Evolutionary conservation across 2,329 filamentous ascomycete genomes (phyloP), one percentile per base, ranked within the genome.

Genomic region (Aspergillus chevalieri): DNA sequence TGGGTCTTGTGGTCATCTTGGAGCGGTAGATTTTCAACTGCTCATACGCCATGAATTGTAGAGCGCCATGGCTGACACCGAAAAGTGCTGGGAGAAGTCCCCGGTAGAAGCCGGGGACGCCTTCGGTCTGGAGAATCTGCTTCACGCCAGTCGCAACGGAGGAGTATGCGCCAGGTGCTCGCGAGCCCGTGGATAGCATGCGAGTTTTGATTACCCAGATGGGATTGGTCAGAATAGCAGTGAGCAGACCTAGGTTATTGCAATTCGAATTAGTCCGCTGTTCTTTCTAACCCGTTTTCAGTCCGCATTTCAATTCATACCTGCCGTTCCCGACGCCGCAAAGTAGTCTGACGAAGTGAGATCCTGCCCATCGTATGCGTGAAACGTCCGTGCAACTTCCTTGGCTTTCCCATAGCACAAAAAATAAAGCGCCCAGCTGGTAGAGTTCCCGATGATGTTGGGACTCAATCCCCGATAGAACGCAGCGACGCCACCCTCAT

Each of bases 181-280:
- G 77, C 45, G 82, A 81, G 57, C 93, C 88, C 3, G 88, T 91
- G 26, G 90, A 89, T 21, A 97, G 77, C 90, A 98, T 97, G 55
- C 93, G 86, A 7, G 92, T 97, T 76, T 97, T 97, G 67, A 98
- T 83, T 2, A 98, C 93, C 93, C 93, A 98, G 60, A 98, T 85
- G 2, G 93, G 93, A 66, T 97, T 97, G 26, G 93, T 97, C 57
- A 92, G 78, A 26, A 88, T 73, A 41, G 91, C 86, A 1, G 90
- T 95, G 38, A 88, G 69, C 15, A 86, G 76, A 26, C 92, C 91
- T 56, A 36, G 15, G 15, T 28, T 5, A 14, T n/a, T 6, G 3
- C 4, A 3, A 15, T 41, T 21, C 9, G 5, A 12, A 9, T n/a
- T 36, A 36, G 14, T n/a, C 6, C 8, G 34, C 14, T 7, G 15